Evolutionary conservation across 2,329 filamentous ascomycete genomes (phyloP).

Genomic region (Clarireedia monteithiana): DNA sequence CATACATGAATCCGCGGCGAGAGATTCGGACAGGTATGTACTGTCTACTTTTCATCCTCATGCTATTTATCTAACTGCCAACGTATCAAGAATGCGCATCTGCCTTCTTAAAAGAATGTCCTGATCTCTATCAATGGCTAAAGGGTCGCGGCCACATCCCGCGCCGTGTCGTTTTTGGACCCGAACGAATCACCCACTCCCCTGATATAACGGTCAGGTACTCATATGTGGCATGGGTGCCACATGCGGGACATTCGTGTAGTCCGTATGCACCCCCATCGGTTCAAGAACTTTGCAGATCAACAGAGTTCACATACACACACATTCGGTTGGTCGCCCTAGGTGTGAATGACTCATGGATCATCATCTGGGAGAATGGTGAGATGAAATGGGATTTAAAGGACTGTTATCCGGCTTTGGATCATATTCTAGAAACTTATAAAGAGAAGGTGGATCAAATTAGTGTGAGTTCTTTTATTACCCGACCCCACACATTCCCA

Average conservation of each 20-base stretch:
- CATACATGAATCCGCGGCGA: neutral
- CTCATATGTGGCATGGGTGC: neutral
- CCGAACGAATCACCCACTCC: neutral
- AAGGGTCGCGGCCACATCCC: neutral
- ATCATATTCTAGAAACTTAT: neutral
- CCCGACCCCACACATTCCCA: neutral
- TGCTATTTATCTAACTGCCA: neutral
- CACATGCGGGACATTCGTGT: neutral
- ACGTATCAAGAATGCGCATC: neutral
- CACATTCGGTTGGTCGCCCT: neutral
- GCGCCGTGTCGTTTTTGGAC: neutral
- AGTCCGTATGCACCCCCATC: neutral
- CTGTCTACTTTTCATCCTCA: neutral
- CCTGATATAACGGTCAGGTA: neutral
- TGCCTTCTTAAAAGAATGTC: neutral
- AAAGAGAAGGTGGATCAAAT: neutral
- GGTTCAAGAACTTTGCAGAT: neutral
- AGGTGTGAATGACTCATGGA: neutral
- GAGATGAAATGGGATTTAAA: neutral
- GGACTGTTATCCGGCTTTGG: neutral
- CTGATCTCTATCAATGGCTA: neutral
- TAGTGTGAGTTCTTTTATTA: neutral
- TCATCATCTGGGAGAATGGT: neutral
- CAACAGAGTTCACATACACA: neutral
- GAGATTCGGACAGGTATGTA: neutral